Evolutionary conservation across 2,329 filamentous ascomycete species (phyloP), one percentile per base, ranked within the genome.

Genomic region (Penicillium sp.): DNA sequence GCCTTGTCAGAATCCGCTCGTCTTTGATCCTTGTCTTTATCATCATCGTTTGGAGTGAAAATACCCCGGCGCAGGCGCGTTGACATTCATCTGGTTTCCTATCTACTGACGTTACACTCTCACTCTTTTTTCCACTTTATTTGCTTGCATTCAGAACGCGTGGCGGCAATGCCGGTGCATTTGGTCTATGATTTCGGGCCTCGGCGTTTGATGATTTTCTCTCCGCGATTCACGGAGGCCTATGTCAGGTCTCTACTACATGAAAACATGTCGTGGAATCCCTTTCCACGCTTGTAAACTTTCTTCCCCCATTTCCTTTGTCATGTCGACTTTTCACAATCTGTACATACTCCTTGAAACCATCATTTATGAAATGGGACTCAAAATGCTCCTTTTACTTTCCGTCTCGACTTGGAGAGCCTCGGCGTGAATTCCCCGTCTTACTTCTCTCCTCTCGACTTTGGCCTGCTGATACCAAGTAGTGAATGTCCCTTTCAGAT

Each of bases 41-140:
- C 36, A 48, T 56, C 36, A 54, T 43, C 39, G 54, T 56, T 51
- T 43, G 46, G 18, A 18, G 3, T 18, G 18, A 53, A 53, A 52
- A 66, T 64, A 65, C 62, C 64, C 61, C 52, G 56, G 56, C 58
- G 53, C 55, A 54, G 50, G 47, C 51, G 49, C 55, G 50, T 43
- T 32, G 34, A 43, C 33, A 33, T 43, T 13, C 26, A 25, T 26
- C n/a, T 33, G 9, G 39, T 39, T 51, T 35, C 43, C 49, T 18
- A 18, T 18, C 18, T 18, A 18, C 18, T 18, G 18, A 18, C 18
- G 18, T 32, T 32, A 3, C 29, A 7, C 29, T 32, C 29, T 4
- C 29, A 11, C 11, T 32, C 29, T 32, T 32, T 32, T 11, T 11
- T 11, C 11, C 29, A 32, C 11, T 32, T 32, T 11, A 33, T 44